Conservation (phyloP, 1,284 basidiomycete species). For the Sanghuangporus sanghuang region DNA sequence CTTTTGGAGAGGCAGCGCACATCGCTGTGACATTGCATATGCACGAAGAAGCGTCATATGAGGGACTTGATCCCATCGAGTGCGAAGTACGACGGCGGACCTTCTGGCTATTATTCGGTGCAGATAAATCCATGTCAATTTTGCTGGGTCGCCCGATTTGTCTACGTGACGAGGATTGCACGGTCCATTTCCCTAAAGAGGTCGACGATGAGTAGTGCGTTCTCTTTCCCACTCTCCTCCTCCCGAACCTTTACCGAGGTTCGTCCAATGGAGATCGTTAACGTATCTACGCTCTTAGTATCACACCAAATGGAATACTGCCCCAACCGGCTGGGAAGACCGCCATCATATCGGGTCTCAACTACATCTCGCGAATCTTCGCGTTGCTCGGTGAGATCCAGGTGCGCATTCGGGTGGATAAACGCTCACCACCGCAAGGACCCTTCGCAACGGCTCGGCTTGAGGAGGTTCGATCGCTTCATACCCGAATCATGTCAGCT, state of each 20-base stretch:
- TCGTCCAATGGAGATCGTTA: slow-evolving; percentile 25
- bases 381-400: slow-evolving; percentile 78
- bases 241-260: slow-evolving; percentile 27
- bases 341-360: slow-evolving; percentile 77
- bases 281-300: slow-evolving; percentile 37
- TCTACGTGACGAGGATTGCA: slow-evolving; percentile 82
- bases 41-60: slow-evolving; percentile 79
- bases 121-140: slow-evolving; percentile 86
- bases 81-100: slow-evolving; percentile 75
- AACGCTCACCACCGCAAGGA: slow-evolving; percentile 75
- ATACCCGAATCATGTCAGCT: slow-evolving; percentile 64
- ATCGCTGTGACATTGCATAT: slow-evolving; percentile 76
- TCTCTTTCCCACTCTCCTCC: slow-evolving; percentile 1
- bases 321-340: slow-evolving; percentile 80
- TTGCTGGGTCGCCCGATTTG: slow-evolving; percentile 75
- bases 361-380: slow-evolving; percentile 83
- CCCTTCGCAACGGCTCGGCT: slow-evolving; percentile 76
- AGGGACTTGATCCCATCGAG: slow-evolving; percentile 78
- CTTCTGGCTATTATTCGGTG: slow-evolving; percentile 84
- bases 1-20: slow-evolving; percentile 78
- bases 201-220: slow-evolving; percentile 82
- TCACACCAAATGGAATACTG: slow-evolving; percentile 74
- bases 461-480: slow-evolving; percentile 74
- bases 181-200: slow-evolving; percentile 79
- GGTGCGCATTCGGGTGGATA: slow-evolving; percentile 78